Percentiles rank a stretch among this genome's conserved stretches.
These are phyloP conservation scores for Colletotrichum sp. DNA, from an alignment of 2,329 filamentous ascomycete species.

Conservation along the genomic window DNA sequence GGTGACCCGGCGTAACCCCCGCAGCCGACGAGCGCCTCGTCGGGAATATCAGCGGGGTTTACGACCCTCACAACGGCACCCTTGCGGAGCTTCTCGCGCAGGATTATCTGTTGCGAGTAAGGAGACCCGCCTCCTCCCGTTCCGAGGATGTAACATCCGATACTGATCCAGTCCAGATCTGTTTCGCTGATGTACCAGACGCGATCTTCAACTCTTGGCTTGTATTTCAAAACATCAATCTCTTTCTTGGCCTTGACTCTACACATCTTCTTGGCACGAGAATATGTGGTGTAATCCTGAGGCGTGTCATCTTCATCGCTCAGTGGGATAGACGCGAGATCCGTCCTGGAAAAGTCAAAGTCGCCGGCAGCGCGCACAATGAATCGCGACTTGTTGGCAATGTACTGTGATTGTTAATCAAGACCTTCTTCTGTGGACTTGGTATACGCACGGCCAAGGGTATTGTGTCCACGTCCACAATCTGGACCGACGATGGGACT, in stretches of 20 bases:
- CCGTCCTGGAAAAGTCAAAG: slow-evolving; percentile 50
- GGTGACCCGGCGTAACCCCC: slow-evolving; percentile 65
- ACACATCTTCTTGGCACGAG: not conserved
- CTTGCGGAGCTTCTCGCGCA: slow-evolving; percentile 54
- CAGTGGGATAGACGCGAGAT: slow-evolving; percentile 19
- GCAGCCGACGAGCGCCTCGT: slow-evolving; percentile 58
- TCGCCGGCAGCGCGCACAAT: slow-evolving; percentile 66
- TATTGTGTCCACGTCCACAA: slow-evolving; percentile 59
- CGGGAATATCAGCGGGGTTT: slow-evolving; percentile 52
- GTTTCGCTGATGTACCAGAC: slow-evolving; percentile 64
- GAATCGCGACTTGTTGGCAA: slow-evolving; percentile 58
- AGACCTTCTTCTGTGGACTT: not conserved
- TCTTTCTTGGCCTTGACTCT: slow-evolving; percentile 22
- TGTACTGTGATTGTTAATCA: slow-evolving; percentile 39
- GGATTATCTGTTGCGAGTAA: slow-evolving; percentile 54
- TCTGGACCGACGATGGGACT: slow-evolving; percentile 42
- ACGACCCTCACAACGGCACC: slow-evolving; percentile 58
- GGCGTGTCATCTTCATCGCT: not conserved
- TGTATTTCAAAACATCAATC: slow-evolving; percentile 46
- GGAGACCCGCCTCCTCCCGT: slow-evolving; percentile 65
- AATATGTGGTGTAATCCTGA: not conserved
- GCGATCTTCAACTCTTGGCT: slow-evolving; percentile 53
- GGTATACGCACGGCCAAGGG: slow-evolving; percentile 50
- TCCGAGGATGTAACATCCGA: slow-evolving; percentile 66
- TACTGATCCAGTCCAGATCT: slow-evolving; percentile 61